Evolutionary conservation across 2,329 filamentous ascomycete genomes (phyloP).

Genomic region (Hypoxylon rubiginosum): DNA sequence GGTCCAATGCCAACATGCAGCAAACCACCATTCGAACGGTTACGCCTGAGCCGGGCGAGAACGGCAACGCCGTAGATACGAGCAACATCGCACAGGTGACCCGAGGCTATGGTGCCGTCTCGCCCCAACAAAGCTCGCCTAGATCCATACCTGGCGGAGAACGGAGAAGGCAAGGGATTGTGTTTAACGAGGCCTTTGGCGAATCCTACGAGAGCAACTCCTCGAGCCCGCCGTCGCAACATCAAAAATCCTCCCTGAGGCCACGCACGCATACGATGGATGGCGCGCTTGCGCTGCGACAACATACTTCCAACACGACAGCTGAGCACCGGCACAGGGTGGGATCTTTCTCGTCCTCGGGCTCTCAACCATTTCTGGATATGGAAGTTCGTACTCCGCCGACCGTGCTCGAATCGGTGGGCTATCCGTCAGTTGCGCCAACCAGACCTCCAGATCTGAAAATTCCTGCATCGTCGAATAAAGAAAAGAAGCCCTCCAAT

Average conservation of each 20-base stretch:
- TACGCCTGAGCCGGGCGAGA: constrained; percentile 70
- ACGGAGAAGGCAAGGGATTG: constrained; percentile 68
- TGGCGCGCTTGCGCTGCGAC: constrained; percentile 61
- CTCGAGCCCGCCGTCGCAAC: constrained; percentile 57
- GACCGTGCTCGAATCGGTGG: constrained; percentile 59
- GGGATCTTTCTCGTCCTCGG: constrained; percentile 77
- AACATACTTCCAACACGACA: constrained; percentile 55
- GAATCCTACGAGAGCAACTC: constrained; percentile 64
- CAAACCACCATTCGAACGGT: constrained; percentile 70
- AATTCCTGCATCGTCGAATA: constrained; percentile 51
- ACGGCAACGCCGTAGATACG: constrained; percentile 43
- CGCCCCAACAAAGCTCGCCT: constrained; percentile 62
- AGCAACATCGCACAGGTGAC: constrained; percentile 47
- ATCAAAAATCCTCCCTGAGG: constrained; percentile 56
- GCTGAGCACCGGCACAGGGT: constrained; percentile 72
- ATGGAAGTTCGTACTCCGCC: constrained; percentile 57
- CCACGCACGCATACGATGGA: constrained; percentile 72
- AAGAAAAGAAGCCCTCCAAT: constrained; percentile 63
- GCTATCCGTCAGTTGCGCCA: constrained; percentile 57
- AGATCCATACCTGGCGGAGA: constrained; percentile 61
- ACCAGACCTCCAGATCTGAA: constrained; percentile 55
- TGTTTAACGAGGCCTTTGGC: constrained; percentile 70
- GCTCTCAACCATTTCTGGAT: constrained; percentile 66
- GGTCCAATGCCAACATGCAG: constrained; percentile 50
- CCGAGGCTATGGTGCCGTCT: constrained; percentile 54